Percentiles rank a stretch among this genome's conserved stretches.
Evolutionary conservation across 2,329 filamentous ascomycete genomes (phyloP).

Genomic region (Arthrobotrys musiformis): DNA sequence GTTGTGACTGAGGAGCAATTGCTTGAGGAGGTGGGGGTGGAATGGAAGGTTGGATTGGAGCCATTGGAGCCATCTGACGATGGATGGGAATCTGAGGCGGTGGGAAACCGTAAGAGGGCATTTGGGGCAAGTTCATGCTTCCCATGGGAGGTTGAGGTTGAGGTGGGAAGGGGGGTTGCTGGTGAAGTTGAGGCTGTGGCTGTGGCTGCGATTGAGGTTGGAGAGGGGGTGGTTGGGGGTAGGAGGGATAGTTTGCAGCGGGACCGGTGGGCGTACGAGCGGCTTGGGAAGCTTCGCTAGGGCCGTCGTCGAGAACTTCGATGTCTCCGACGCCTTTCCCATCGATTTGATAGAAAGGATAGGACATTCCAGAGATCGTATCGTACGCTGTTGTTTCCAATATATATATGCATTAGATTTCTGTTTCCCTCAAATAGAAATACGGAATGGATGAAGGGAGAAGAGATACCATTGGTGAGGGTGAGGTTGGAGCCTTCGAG

Average conservation of each 20-base stretch:
- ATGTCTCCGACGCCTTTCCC: constrained; percentile 71
- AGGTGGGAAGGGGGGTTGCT: constrained; percentile 19
- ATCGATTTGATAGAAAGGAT: constrained; percentile 69
- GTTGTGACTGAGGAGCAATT: neutral
- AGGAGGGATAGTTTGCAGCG: constrained; percentile 25
- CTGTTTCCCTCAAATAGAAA: neutral
- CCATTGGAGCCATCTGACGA: constrained; percentile 24
- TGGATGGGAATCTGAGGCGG: constrained; percentile 9
- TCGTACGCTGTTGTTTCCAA: constrained; percentile 65
- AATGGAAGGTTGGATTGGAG: constrained; percentile 4
- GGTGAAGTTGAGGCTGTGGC: constrained; percentile 8
- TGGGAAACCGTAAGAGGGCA: constrained; percentile 28
- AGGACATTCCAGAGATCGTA: constrained; percentile 67
- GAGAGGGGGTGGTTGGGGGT: constrained; percentile 54
- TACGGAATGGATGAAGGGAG: neutral
- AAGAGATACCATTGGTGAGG: constrained; percentile 74
- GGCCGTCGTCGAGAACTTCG: constrained; percentile 64
- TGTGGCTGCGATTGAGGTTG: constrained; percentile 11
- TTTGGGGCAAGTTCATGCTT: constrained; percentile 3
- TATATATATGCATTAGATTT: constrained; percentile 60
- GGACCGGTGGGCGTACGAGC: constrained; percentile 21
- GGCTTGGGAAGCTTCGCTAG: constrained; percentile 44
- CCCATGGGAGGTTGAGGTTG: constrained; percentile 6
- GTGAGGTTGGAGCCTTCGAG: constrained; percentile 76
- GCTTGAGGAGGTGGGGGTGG: constrained; percentile 40